These are phyloP conservation scores for Botryotinia globosa DNA, from an alignment of 2,329 filamentous ascomycete species.

Conservation along the genomic window DNA sequence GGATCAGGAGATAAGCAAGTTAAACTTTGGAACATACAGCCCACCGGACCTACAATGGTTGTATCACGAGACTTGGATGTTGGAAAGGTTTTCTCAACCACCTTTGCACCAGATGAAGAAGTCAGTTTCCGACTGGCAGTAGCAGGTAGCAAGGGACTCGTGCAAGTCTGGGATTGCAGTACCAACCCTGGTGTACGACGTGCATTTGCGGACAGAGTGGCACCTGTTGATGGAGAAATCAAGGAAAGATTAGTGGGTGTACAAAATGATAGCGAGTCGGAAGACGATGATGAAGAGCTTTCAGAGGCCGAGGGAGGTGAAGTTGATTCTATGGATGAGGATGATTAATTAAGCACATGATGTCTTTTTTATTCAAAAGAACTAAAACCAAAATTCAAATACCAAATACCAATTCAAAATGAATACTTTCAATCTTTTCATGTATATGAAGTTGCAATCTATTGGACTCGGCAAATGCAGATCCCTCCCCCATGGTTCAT, in stretches of 20 bases:
- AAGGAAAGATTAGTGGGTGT: constrained; percentile 78
- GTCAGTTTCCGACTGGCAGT: constrained; percentile 91
- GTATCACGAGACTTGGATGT: constrained; percentile 89
- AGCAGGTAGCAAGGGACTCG: constrained; percentile 86
- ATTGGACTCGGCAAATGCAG: not conserved
- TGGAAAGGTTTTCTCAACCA: constrained; percentile 88
- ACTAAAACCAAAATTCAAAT: not conserved
- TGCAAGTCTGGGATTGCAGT: constrained; percentile 78
- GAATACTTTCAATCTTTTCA: not conserved
- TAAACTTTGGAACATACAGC: constrained; percentile 91
- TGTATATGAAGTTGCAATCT: not conserved
- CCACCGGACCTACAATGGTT: constrained; percentile 82
- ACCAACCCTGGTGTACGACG: constrained; percentile 85
- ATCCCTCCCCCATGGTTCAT: constrained; percentile 3
- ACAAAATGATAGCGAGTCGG: constrained; percentile 52
- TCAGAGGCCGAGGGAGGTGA: constrained; percentile 52
- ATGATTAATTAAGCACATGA: constrained; percentile 37
- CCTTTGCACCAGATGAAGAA: constrained; percentile 84
- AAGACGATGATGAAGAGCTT: constrained; percentile 57
- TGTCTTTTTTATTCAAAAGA: not conserved
- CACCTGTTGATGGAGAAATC: constrained; percentile 57
- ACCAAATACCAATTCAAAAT: not conserved
- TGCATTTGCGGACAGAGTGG: constrained; percentile 73
- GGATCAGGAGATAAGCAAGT: constrained; percentile 93
- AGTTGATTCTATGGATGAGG: constrained; percentile 56